Evolutionary conservation across 331 rosid genomes (phyloP).

Genomic region (Malus hybrid): DNA sequence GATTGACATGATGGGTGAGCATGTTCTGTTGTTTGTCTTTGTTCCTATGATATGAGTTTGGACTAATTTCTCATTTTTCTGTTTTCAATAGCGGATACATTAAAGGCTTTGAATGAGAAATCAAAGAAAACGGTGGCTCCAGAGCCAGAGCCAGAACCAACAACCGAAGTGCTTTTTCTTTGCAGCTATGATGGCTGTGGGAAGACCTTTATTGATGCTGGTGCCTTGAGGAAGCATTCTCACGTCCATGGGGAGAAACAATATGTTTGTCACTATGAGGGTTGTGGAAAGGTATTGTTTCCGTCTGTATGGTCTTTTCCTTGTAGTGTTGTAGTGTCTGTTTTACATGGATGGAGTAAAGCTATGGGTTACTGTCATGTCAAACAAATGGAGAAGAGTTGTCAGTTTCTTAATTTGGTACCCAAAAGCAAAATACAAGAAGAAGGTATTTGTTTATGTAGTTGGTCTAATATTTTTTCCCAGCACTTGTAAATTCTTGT

Average conservation of each 20-base stretch:
- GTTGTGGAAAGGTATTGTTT: slow-evolving; percentile 85
- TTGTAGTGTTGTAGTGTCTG: not conserved
- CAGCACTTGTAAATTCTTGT: not conserved
- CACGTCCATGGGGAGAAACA: slow-evolving; percentile 97
- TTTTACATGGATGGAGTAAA: not conserved
- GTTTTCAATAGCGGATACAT: slow-evolving; percentile 46
- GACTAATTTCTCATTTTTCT: slow-evolving; percentile 5
- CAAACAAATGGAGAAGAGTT: not conserved
- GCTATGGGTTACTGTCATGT: not conserved
- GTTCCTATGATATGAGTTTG: not conserved
- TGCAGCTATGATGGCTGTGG: slow-evolving; percentile 95
- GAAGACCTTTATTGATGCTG: slow-evolving; percentile 88
- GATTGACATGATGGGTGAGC: not conserved
- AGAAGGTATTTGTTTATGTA: not conserved
- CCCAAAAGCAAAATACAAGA: not conserved
- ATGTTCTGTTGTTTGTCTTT: not conserved
- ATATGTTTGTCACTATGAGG: slow-evolving; percentile 74
- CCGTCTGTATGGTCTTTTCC: not conserved
- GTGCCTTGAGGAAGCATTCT: slow-evolving; percentile 95
- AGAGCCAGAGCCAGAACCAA: slow-evolving; percentile 92
- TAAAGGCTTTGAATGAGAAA: slow-evolving; percentile 64
- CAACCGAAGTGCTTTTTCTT: slow-evolving; percentile 90
- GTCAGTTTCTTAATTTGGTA: not conserved
- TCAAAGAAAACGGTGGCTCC: slow-evolving; percentile 50
- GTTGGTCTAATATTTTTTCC: not conserved